Base-by-base conservation (phyloP, 2,329 filamentous ascomycete genomes). In the Nemania bipapillata region DNA sequence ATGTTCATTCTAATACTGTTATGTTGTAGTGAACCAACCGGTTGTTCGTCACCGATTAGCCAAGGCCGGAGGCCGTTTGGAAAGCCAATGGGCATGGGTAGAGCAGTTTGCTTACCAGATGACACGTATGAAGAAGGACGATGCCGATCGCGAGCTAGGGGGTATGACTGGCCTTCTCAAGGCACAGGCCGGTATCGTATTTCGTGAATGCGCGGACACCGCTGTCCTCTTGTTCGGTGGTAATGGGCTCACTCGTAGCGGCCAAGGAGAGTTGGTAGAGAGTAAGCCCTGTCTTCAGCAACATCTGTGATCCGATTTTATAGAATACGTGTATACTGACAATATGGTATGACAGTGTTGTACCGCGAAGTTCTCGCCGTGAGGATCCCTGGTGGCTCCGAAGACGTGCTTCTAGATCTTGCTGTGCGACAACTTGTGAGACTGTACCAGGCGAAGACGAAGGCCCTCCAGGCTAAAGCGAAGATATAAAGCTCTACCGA, bases 341-440 rank as follows among this genome's bases (percentile, higher is more conserved):
- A n/a, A n/a, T n/a, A n/a, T n/a, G n/a, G n/a, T n/a, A n/a, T n/a
- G n/a, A n/a, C n/a, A n/a, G n/a, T n/a, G n/a, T 83, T 99, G 76
- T 98, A 98, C 82, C 88, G 96, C 71, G 96, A 99, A 80, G 96
- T 98, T 17, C 88, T 96, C 75, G 96, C 96, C 0, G 98, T 99
- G 81, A 95, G 96, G 70, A 95, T 99, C 74, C 96, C 96, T 2
- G 96, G 96, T 77, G 96, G 96, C 26, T 93, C 90, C 73, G 95
- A 99, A 84, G 96, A 99, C 87, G 99, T 99, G 73, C 99, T 99
- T 96, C 84, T 98, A 73, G 96, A 99, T 81, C 82, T 99, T 77
- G 88, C 89, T 1, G 85, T 93, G 2, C 81, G 91, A 15, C 91
- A 93, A 77, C 79, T 92, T 66, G 89, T 91, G 42, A 92, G 92